phyloP scores from a whole-genome alignment of 441 rosid genomes.

The Croton laevigatus region DNA sequence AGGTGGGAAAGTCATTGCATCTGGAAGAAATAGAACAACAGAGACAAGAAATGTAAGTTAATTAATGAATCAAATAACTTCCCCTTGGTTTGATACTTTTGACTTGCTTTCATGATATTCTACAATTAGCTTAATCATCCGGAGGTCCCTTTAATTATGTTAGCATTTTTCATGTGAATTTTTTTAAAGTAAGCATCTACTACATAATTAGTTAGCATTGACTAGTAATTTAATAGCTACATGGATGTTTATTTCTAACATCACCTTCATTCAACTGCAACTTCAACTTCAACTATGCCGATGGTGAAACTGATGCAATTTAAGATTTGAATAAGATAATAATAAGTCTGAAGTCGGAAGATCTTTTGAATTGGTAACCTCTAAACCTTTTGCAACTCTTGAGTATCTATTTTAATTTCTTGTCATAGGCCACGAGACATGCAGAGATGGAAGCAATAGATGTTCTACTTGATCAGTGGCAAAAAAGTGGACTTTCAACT shows the following conservation, averaged over 20 bases:
- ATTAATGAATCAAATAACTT: background rate
- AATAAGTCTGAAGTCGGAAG: background rate
- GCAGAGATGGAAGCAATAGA: conserved; percentile 97
- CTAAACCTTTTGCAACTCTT: background rate
- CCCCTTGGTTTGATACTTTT: background rate
- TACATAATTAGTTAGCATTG: no score
- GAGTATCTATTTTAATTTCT: conserved; percentile 10
- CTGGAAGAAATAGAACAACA: conserved; percentile 76
- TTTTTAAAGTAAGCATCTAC: no score
- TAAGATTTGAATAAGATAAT: background rate
- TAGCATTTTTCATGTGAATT: background rate
- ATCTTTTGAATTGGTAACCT: background rate
- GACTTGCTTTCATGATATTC: background rate
- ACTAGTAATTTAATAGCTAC: no score
- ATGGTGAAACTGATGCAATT: background rate
- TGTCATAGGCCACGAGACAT: conserved; percentile 72
- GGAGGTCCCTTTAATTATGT: background rate
- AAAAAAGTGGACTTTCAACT: conserved; percentile 44
- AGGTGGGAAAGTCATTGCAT: conserved; percentile 67
- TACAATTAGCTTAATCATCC: background rate
- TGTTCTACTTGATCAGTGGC: conserved; percentile 62
- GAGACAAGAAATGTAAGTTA: conserved; percentile 73
- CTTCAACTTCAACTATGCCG: background rate
- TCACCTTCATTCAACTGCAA: no score
- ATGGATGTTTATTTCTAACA: no score